These are phyloP conservation scores for Pisolithus tinctorius DNA, from an alignment of 768 basidiomycete species.

Conservation along the genomic window DNA sequence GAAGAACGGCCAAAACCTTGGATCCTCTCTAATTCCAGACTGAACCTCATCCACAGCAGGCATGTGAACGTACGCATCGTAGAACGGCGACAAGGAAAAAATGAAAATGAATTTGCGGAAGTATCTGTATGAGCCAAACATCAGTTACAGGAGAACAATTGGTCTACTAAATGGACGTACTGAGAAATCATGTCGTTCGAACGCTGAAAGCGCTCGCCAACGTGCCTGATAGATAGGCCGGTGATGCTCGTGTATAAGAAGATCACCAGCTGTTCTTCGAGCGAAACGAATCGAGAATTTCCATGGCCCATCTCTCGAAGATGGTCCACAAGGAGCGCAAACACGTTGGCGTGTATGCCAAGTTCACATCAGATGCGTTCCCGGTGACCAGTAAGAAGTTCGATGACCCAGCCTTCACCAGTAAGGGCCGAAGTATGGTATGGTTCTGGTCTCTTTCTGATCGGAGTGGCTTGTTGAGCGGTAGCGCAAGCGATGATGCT, in stretches of 20 bases:
- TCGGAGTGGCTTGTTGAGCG: too few species aligned
- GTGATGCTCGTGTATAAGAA: not conserved
- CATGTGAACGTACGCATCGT: not conserved
- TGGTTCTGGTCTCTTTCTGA: too few species aligned
- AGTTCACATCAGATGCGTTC: too few species aligned
- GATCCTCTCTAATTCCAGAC: not conserved
- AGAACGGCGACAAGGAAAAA: not conserved
- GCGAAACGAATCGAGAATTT: too few species aligned
- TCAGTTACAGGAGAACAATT: not conserved
- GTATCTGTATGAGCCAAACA: not conserved
- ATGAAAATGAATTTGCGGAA: not conserved
- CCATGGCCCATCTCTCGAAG: too few species aligned
- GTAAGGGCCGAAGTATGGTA: too few species aligned
- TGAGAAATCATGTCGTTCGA: not conserved
- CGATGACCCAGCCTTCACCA: too few species aligned
- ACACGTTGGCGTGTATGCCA: too few species aligned
- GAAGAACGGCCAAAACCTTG: not conserved
- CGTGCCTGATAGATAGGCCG: not conserved
- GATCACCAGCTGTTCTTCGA: too few species aligned
- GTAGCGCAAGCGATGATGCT: too few species aligned
- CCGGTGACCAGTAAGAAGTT: too few species aligned
- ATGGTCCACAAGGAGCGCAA: too few species aligned
- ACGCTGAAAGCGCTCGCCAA: not conserved
- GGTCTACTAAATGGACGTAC: not conserved
- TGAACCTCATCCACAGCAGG: not conserved